These are phyloP conservation scores for Coelastrella sp. DNA, from an alignment of 139 green algal genomes.

Conservation along the genomic window DNA sequence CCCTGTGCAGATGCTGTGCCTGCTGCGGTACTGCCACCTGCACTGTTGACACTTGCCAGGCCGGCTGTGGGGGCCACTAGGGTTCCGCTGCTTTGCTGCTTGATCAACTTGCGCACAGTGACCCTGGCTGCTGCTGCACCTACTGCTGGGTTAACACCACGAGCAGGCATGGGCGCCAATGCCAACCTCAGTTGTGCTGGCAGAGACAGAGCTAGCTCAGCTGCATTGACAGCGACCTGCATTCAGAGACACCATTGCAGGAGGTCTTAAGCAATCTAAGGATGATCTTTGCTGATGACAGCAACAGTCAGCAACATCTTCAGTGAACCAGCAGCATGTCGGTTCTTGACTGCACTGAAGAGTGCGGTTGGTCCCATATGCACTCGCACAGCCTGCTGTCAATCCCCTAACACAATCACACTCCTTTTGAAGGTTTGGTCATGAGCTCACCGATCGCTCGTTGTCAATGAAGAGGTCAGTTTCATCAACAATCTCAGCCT, in stretches of 20 bases:
- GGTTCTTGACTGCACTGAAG: no score
- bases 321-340: no score
- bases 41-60: neutral
- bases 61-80: neutral
- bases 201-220: constrained; percentile 57
- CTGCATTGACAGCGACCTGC: constrained; percentile 57
- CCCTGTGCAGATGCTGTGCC: neutral
- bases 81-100: neutral
- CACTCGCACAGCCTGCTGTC: neutral
- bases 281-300: neutral
- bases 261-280: neutral
- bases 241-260: neutral
- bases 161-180: neutral
- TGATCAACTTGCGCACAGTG: constrained; percentile 32
- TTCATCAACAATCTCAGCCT: constrained; percentile 84
- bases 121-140: neutral
- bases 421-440: neutral
- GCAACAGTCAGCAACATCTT: neutral
- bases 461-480: constrained; percentile 85
- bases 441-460: constrained; percentile 45
- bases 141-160: neutral
- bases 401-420: neutral
- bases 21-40: neutral
- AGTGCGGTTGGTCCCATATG: neutral
- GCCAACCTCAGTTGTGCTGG: constrained; percentile 61